Base-by-base conservation (phyloP, 2,329 filamentous ascomycete genomes). In the Fusarium xylarioides region DNA sequence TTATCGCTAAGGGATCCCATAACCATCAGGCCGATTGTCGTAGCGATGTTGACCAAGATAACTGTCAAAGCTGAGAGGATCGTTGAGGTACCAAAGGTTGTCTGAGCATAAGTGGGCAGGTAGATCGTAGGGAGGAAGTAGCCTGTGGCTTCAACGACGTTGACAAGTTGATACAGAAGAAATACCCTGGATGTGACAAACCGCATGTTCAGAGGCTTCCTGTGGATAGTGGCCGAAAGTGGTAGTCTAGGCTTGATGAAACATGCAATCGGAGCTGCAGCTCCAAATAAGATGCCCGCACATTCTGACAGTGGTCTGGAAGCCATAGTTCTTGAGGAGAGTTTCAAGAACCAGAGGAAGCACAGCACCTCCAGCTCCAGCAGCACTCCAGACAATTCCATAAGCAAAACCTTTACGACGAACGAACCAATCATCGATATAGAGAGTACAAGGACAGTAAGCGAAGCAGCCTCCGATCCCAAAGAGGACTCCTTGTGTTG, bases 111-210 rank as follows among this genome's bases (percentile, higher is more conserved):
- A 6, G 84, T 84, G 21, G 86, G 86, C 12, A 91, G 82, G 77
- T 89, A 90, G 21, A 89, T 88, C 11, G 86, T 84, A 9, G 89
- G 89, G 19, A 91, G 83, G 63, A 89, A 89, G 78, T 89, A 91
- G 18, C 89, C 89, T 23, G 83, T 82, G 57, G 86, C 86, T 78
- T 91, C 87, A 40, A 89, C 79, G 5, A 89, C 80, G 61, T 88
- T 91, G 52, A 85, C 87, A 44, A 86, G 71, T 71, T 86, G 85
- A 79, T 90, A 87, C 54, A 90, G 82, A 67, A 86, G 83, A 74
- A 91, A 89, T 3, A 84, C 83, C 12, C 81, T 82, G 66, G 87
- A 83, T 52, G 80, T 77, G 28, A 90, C 81, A 76, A 91, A 91
- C 7, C 78, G 73, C 43, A 84, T 77, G 63, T 82, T 80, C 62